These are phyloP conservation scores for Saccharomyces pastorianus DNA, from an alignment of 1,139 yeast genomes.

Conservation along the genomic window DNA sequence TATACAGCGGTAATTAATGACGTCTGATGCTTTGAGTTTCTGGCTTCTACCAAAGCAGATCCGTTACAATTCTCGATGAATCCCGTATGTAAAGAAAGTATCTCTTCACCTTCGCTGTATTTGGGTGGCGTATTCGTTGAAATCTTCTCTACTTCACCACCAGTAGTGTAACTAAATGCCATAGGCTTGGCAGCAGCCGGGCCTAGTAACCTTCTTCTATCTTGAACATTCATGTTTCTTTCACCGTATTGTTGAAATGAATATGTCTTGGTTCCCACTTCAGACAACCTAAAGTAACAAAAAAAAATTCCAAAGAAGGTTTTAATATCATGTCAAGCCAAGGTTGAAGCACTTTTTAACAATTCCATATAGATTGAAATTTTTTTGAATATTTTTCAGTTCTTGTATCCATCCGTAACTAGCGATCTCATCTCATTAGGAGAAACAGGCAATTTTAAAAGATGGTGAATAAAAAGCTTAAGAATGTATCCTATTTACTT, in stretches of 20 bases:
- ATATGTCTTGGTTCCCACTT: too few species aligned
- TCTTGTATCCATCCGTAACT: neutral
- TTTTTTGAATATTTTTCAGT: neutral
- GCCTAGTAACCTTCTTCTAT: constrained; percentile 66
- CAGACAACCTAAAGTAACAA: too few species aligned
- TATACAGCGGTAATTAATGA: constrained; percentile 61
- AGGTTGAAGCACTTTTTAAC: neutral
- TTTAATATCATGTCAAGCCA: neutral
- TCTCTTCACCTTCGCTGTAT: constrained; percentile 9
- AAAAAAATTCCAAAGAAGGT: neutral
- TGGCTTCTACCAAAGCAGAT: constrained; percentile 62
- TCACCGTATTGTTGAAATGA: neutral
- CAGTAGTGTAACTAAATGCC: constrained; percentile 30
- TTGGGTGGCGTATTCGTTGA: neutral
- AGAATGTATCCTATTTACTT: neutral
- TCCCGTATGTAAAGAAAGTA: constrained; percentile 45
- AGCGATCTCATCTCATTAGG: neutral
- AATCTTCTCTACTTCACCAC: constrained; percentile 4
- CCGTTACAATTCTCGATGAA: constrained; percentile 71
- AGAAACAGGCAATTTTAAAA: neutral
- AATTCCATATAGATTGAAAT: neutral
- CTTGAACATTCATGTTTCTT: constrained; percentile 38
- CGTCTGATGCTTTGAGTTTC: constrained; percentile 36
- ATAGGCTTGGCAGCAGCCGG: constrained; percentile 54
- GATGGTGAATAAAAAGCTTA: neutral